Evolutionary conservation across 805 yeast species (phyloP).

Genomic region (Scheffersomyces stipitis): DNA sequence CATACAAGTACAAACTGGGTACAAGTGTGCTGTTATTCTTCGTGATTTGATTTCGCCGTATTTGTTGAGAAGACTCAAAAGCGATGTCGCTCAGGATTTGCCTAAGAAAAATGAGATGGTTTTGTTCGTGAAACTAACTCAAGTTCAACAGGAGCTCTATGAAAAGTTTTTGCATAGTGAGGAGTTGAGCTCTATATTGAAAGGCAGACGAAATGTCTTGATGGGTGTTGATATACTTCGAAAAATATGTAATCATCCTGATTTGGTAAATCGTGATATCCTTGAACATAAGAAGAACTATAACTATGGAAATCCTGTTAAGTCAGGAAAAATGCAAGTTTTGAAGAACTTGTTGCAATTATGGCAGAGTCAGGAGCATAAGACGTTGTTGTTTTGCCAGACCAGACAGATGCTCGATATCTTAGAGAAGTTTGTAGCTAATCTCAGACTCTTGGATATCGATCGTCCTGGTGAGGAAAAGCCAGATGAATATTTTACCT

Average conservation of each 20-base stretch:
- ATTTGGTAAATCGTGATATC: conserved; percentile 55
- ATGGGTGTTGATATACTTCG: conserved; percentile 88
- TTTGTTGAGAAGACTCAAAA: conserved; percentile 78
- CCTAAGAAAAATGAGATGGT: conserved; percentile 96
- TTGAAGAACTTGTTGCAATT: conserved; percentile 68
- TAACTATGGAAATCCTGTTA: conserved; percentile 54
- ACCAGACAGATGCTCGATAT: conserved; percentile 93
- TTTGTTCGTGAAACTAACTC: conserved; percentile 82
- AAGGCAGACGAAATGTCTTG: conserved; percentile 77
- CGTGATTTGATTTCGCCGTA: conserved; percentile 90
- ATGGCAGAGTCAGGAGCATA: conserved; percentile 78
- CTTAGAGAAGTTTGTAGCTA: conserved; percentile 61
- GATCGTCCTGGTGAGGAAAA: conserved; percentile 6
- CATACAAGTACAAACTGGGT: conserved; percentile 93
- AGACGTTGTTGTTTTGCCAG: conserved; percentile 85
- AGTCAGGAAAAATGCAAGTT: conserved; percentile 91
- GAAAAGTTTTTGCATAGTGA: conserved; percentile 71
- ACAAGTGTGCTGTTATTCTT: conserved; percentile 89
- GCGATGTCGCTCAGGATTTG: conserved; percentile 91
- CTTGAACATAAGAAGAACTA: conserved; percentile 31
- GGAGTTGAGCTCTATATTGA: conserved; percentile 68
- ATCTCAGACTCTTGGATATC: conserved; percentile 27
- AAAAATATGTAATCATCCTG: conserved; percentile 96
- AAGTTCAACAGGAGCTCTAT: conserved; percentile 71
- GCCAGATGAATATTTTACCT: conserved; percentile 33